Evolutionary conservation across 1,284 basidiomycete genomes (phyloP).

Genomic region (Puccinia sorghi): DNA sequence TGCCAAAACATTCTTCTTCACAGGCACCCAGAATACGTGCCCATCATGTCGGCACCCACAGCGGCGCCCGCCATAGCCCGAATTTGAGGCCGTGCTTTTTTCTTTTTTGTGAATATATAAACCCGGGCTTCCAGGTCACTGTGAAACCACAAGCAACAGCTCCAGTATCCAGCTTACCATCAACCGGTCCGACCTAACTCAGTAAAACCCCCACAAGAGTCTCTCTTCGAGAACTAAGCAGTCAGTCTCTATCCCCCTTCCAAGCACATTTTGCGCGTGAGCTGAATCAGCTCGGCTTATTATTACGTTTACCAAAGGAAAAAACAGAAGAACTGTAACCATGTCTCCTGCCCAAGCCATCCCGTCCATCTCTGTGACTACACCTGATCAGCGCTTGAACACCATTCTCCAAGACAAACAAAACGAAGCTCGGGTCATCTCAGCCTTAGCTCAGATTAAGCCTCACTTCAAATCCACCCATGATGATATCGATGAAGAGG

Average conservation of each 20-base stretch:
- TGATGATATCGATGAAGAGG: background rate
- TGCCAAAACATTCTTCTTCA: background rate
- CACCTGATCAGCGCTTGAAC: constrained; percentile 2
- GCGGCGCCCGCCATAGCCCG: background rate
- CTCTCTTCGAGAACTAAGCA: background rate
- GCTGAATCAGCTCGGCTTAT: background rate
- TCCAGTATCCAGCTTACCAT: background rate
- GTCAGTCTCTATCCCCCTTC: background rate
- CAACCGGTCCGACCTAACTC: constrained; percentile 1
- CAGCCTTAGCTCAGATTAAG: background rate
- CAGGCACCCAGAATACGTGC: background rate
- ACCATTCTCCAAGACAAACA: background rate
- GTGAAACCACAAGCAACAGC: background rate
- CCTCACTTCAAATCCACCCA: background rate
- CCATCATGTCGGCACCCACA: constrained; percentile 8
- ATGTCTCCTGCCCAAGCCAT: background rate
- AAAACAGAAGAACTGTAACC: background rate
- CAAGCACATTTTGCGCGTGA: background rate
- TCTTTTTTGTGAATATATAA: background rate
- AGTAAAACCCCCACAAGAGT: background rate
- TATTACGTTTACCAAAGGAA: background rate
- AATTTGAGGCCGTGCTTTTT: background rate
- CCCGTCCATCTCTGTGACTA: constrained; percentile 1
- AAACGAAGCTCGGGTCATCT: background rate
- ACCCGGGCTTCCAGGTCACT: background rate